phyloP scores from a whole-genome alignment of 2,329 filamentous ascomycete genomes.

The Clarireedia paspali region DNA sequence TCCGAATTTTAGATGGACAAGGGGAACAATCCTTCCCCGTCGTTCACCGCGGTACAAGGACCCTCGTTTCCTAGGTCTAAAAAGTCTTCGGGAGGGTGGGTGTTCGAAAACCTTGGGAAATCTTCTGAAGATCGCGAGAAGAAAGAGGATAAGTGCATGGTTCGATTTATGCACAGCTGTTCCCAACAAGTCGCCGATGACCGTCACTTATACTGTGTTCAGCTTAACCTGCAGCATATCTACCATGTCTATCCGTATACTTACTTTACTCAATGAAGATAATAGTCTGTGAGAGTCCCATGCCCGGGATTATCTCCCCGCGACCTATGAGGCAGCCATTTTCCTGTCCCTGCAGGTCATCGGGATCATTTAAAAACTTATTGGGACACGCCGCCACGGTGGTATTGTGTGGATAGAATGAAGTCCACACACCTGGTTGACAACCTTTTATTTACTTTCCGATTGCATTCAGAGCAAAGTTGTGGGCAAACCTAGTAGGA shows the following conservation, averaged over 20 bases:
- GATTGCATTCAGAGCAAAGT: neutral
- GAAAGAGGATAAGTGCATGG: neutral
- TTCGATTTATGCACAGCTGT: neutral
- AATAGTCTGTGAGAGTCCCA: neutral
- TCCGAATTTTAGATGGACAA: constrained; percentile 2
- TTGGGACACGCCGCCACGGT: neutral
- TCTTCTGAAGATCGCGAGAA: constrained; percentile 2
- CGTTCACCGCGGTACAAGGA: constrained; percentile 1
- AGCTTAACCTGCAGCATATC: neutral
- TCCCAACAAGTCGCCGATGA: constrained; percentile 3
- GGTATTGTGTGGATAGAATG: neutral
- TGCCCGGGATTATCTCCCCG: neutral
- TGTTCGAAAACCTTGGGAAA: too few species aligned
- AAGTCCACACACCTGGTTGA: neutral
- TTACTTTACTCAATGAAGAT: neutral
- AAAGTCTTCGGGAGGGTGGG: too few species aligned
- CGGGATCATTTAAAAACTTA: neutral
- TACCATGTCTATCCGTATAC: neutral
- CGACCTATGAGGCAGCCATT: neutral
- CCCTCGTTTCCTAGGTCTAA: neutral
- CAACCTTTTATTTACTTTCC: neutral
- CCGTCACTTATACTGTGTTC: neutral
- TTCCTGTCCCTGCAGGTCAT: neutral
- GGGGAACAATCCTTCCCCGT: neutral
- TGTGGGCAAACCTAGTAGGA: neutral